A percentile compares a stretch with the other conserved stretches of the same genome.
Evolutionary conservation across 2,329 filamentous ascomycete genomes (phyloP).

Genomic region (Curvularia lunata): DNA sequence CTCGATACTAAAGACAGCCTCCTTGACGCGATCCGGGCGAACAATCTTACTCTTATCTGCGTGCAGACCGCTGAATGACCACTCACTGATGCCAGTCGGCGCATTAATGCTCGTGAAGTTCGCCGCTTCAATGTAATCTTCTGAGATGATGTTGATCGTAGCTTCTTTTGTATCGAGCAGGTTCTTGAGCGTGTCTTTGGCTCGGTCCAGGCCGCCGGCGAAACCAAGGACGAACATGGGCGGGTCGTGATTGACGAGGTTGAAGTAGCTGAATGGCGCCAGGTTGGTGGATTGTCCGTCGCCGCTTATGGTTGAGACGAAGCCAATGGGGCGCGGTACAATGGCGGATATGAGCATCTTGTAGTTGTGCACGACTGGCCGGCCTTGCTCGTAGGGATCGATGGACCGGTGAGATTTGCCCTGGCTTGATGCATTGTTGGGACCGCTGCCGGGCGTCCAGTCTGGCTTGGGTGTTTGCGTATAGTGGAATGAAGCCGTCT

Average conservation of each 20-base stretch:
- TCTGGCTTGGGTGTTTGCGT: conserved; percentile 68
- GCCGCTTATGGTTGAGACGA: conserved; percentile 62
- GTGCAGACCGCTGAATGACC: conserved; percentile 77
- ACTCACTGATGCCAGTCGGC: conserved; percentile 78
- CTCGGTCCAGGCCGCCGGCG: conserved; percentile 60
- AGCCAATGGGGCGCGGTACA: conserved; percentile 79
- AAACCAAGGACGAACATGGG: conserved; percentile 77
- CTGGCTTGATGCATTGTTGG: conserved; percentile 63
- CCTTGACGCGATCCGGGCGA: conserved; percentile 73
- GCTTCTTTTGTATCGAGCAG: conserved; percentile 75
- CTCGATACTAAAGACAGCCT: conserved; percentile 84
- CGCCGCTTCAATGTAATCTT: conserved; percentile 85
- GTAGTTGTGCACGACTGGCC: conserved; percentile 78
- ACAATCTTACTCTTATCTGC: conserved; percentile 71
- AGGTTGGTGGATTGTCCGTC: conserved; percentile 75
- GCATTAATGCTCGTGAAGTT: conserved; percentile 82
- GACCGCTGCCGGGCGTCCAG: conserved; percentile 71
- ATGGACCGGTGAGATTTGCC: conserved; percentile 73
- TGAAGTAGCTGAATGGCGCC: conserved; percentile 87
- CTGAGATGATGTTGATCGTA: conserved; percentile 81
- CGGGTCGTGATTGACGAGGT: conserved; percentile 83
- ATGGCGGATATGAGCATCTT: conserved; percentile 87
- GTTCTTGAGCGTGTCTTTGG: conserved; percentile 83
- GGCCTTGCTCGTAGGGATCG: conserved; percentile 76
- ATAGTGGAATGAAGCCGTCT: conserved; percentile 57